Evolutionary conservation across 1,139 yeast species (phyloP), one percentile per base, ranked within the genome.

Genomic region (Kodamaea ohmeri): DNA sequence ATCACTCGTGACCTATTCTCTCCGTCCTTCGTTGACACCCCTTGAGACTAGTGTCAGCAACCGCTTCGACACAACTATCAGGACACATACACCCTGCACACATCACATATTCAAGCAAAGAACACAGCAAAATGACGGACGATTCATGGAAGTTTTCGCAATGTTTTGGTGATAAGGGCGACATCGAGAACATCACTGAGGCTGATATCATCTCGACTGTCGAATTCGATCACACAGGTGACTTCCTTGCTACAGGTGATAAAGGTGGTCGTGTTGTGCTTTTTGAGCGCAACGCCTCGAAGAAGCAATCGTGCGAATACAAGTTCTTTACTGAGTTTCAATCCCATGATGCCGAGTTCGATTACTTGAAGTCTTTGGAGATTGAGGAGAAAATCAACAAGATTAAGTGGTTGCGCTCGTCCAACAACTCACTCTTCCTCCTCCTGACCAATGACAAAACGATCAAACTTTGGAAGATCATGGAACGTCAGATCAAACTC

Each of bases 131-230:
- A 22, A 44, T 44, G 48, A 39, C 49, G 12, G 52, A 49, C 36
- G 73, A 67, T 43, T 56, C 65, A 32, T 78, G 83, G 83, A 83
- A 82, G 60, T 83, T 85, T 58, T 81, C 89, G 50, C 92, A 83
- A 65, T 92, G 99, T 62, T 92, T 92, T 71, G 99, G 99, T 48
- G 98, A 92, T 63, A 92, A 94, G 63, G 96, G 96, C 32, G 99
- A 92, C 60, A 85, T 90, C 47, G 97, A 92, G 51, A 86, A 83
- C 56, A 87, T 90, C 54, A 92, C 97, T 3, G 99, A 92, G 61
- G 97, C 97, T 6, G 99, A 94, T 62, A 90, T 94, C 56, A 92
- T 94, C 46, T 86, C 97, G 19, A 88, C 98, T 2, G 97, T 94
- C 30, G 97, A 94, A 65, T 94, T 94, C 57, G 97, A 94, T 60